Evolutionary conservation across 2,329 filamentous ascomycete species (phyloP).

Genomic region (Epichloe brachyelytri): DNA sequence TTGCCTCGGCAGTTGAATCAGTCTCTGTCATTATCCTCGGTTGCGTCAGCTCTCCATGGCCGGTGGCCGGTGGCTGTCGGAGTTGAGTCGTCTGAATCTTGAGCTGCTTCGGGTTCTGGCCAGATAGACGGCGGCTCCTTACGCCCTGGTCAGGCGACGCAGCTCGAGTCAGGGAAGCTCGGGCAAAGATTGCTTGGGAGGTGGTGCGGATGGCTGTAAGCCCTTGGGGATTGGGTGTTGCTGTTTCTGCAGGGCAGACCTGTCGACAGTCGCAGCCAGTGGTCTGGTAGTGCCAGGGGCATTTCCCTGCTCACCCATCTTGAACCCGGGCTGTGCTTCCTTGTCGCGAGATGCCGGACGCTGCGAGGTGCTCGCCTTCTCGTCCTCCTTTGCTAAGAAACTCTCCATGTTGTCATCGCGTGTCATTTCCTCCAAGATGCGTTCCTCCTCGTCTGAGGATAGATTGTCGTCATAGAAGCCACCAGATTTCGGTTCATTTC

Average conservation of each 20-base stretch:
- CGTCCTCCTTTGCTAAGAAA: constrained; percentile 46
- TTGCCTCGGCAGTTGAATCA: constrained; percentile 5
- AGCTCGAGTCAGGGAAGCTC: constrained; percentile 26
- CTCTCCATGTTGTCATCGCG: constrained; percentile 71
- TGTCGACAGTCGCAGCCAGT: constrained; percentile 58
- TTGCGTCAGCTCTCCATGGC: constrained; percentile 2
- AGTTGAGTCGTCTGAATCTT: constrained; percentile 65
- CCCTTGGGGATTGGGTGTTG: constrained; percentile 8
- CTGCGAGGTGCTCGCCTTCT: constrained; percentile 41
- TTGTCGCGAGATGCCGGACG: constrained; percentile 53
- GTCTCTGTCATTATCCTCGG: constrained; percentile 5
- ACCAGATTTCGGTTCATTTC: constrained; percentile 22
- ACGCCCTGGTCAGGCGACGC: constrained; percentile 38
- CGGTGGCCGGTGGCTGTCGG: constrained; percentile 10
- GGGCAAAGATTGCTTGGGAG: constrained; percentile 34
- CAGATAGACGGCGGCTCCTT: constrained; percentile 65
- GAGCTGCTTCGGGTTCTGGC: constrained; percentile 66
- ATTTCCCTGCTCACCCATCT: constrained; percentile 41
- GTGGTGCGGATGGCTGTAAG: constrained; percentile 26
- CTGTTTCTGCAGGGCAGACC: constrained; percentile 12
- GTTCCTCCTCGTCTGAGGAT: constrained; percentile 60
- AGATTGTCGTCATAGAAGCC: constrained; percentile 48
- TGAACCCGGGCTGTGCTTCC: constrained; percentile 70
- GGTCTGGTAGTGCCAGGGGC: constrained; percentile 38
- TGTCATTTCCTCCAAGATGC: constrained; percentile 77